Conservation (phyloP, 2,329 filamentous ascomycete genomes). For the Fusarium neocosmosporiellum region DNA sequence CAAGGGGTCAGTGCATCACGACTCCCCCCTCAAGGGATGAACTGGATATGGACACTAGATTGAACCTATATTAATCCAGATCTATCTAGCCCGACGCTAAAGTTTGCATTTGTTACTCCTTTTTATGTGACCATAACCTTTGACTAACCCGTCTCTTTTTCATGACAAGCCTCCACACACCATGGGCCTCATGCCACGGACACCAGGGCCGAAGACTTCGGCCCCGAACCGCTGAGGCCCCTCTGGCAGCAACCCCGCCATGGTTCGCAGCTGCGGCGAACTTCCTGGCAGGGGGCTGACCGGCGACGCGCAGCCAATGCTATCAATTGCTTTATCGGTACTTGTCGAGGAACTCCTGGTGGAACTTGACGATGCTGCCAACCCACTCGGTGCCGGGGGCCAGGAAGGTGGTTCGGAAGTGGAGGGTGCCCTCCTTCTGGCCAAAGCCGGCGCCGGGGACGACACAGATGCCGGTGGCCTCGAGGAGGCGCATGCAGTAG, state of each 20-base stretch:
- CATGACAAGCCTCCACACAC: constrained; percentile 7
- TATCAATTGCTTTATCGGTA: constrained; percentile 60
- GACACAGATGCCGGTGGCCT: constrained; percentile 94
- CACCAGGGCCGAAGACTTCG: constrained; percentile 7
- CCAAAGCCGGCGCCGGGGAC: constrained; percentile 94
- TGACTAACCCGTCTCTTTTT: constrained; percentile 1
- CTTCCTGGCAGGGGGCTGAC: background rate
- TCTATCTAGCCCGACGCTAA: constrained; percentile 28
- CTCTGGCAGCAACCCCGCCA: constrained; percentile 12
- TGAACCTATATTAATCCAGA: constrained; percentile 31
- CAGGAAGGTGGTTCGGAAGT: constrained; percentile 97
- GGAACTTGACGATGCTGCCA: constrained; percentile 86
- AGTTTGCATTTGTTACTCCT: constrained; percentile 14
- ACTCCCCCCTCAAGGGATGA: background rate
- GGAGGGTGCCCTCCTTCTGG: constrained; percentile 88
- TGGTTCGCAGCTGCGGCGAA: constrained; percentile 5
- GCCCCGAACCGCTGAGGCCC: constrained; percentile 16
- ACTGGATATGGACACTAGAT: constrained; percentile 28
- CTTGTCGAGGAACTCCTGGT: constrained; percentile 89
- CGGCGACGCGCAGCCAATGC: background rate
- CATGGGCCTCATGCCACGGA: constrained; percentile 7
- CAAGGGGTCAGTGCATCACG: background rate
- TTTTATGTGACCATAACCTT: background rate
- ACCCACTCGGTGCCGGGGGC: constrained; percentile 98
- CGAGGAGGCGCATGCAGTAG: constrained; percentile 90